Conservation (phyloP, 1,139 yeast genomes). For the Saccharomyces hybrid region DNA sequence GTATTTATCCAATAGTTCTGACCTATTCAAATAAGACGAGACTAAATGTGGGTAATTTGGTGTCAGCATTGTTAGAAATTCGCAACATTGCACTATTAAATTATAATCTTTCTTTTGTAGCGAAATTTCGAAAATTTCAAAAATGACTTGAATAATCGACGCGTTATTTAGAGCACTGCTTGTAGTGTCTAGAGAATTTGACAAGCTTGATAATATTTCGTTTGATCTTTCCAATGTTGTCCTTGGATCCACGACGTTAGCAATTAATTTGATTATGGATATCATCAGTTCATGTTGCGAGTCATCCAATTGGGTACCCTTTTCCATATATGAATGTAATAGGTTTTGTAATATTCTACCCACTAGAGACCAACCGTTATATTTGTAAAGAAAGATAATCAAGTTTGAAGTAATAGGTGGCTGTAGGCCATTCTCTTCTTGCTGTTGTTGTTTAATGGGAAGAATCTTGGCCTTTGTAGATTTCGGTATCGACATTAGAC, state of each 20-base stretch:
- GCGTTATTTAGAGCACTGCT: neutral
- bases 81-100: slow-evolving; percentile 42
- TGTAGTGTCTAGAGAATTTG: slow-evolving; percentile 28
- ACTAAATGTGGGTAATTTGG: slow-evolving; percentile 54
- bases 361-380: slow-evolving; percentile 79
- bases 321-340: slow-evolving; percentile 35
- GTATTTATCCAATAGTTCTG: slow-evolving; percentile 54
- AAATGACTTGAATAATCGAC: slow-evolving; percentile 52
- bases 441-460: slow-evolving; percentile 33
- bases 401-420: slow-evolving; percentile 27
- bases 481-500: slow-evolving; percentile 35
- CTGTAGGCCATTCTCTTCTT: slow-evolving; percentile 8
- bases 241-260: slow-evolving; percentile 39
- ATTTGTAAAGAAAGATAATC: slow-evolving; percentile 62
- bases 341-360: slow-evolving; percentile 71
- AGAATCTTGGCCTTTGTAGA: slow-evolving; percentile 67
- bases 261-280: slow-evolving; percentile 46
- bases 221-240: slow-evolving; percentile 38
- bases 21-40: slow-evolving; percentile 70
- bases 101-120: slow-evolving; percentile 47
- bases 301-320: slow-evolving; percentile 19
- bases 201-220: slow-evolving; percentile 29
- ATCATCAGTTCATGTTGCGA: slow-evolving; percentile 34
- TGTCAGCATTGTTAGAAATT: slow-evolving; percentile 44
- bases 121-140: slow-evolving; percentile 61